phyloP scores from a whole-genome alignment of 345 rosid genomes.

The Arabidopsis arenosa region DNA sequence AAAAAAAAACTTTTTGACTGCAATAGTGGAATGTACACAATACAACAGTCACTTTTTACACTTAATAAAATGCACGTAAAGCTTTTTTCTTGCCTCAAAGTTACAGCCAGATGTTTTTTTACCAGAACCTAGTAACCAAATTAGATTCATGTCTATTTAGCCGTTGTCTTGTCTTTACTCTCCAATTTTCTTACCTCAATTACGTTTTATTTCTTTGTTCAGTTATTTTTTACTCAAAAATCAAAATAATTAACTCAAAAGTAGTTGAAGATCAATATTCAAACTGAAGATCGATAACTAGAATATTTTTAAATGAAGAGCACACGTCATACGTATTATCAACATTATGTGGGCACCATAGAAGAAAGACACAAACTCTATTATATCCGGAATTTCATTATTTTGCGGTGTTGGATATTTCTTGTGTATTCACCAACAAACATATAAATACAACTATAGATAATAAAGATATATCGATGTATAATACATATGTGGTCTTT shows the following conservation, averaged over 20 bases:
- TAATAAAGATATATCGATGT: too few relatives aligned
- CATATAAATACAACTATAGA: constrained; percentile 17
- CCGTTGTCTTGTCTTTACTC: constrained; percentile 33
- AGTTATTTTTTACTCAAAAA: too few relatives aligned
- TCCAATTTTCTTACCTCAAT: constrained; percentile 15
- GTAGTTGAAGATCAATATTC: too few relatives aligned
- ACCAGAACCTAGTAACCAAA: constrained; percentile 40
- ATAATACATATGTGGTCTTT: background rate
- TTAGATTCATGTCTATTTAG: constrained; percentile 37
- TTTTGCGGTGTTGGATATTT: too few relatives aligned
- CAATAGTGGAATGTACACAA: constrained; percentile 35
- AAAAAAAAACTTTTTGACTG: constrained; percentile 39
- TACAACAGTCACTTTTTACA: constrained; percentile 39
- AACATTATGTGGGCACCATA: too few relatives aligned
- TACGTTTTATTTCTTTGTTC: too few relatives aligned
- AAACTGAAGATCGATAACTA: too few relatives aligned
- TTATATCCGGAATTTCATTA: too few relatives aligned
- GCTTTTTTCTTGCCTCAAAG: constrained; percentile 43
- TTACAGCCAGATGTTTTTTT: constrained; percentile 44
- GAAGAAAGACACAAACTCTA: too few relatives aligned
- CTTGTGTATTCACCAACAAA: constrained; percentile 28
- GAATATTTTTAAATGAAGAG: too few relatives aligned
- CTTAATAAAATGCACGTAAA: constrained; percentile 39
- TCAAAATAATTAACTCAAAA: too few relatives aligned
- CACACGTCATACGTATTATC: too few relatives aligned